Evolutionary conservation across 352 stramenopile species (phyloP).

Genomic region (Phytophthora colocasiae): DNA sequence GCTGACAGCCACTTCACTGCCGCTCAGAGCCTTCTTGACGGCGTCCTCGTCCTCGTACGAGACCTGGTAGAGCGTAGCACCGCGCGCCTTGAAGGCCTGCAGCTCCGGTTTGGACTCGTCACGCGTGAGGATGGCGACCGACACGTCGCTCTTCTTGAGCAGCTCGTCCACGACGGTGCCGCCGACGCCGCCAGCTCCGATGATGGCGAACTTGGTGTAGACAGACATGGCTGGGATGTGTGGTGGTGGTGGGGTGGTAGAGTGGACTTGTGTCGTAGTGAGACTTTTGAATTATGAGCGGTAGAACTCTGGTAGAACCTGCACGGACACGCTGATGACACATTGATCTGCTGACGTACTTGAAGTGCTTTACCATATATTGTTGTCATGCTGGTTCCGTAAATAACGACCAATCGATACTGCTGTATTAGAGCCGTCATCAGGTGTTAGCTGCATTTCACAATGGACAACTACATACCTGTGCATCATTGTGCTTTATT

Average conservation of each 20-base stretch:
- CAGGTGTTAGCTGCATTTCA: no score
- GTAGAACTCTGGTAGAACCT: not conserved
- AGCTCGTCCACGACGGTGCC: not conserved
- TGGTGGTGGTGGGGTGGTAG: not conserved
- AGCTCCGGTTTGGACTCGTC: not conserved
- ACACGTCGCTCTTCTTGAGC: not conserved
- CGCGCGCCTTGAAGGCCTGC: not conserved
- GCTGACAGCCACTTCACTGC: not conserved
- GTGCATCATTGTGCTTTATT: no score
- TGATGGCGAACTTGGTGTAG: constrained; percentile 27
- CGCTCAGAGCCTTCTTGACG: not conserved
- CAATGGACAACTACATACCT: no score
- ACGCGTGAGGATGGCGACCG: not conserved
- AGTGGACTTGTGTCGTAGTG: constrained; percentile 16
- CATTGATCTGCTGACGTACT: no score
- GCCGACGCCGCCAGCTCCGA: constrained; percentile 38
- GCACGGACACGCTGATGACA: not conserved
- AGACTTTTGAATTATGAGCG: constrained; percentile 28
- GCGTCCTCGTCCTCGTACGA: not conserved
- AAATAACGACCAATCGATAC: no score
- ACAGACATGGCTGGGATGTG: constrained; percentile 6
- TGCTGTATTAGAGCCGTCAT: no score
- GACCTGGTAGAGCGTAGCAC: not conserved
- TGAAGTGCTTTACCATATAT: no score
- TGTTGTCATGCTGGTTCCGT: no score